Base-by-base conservation (phyloP, 2,329 filamentous ascomycete species). In the Exophiala lecanii-corni region DNA sequence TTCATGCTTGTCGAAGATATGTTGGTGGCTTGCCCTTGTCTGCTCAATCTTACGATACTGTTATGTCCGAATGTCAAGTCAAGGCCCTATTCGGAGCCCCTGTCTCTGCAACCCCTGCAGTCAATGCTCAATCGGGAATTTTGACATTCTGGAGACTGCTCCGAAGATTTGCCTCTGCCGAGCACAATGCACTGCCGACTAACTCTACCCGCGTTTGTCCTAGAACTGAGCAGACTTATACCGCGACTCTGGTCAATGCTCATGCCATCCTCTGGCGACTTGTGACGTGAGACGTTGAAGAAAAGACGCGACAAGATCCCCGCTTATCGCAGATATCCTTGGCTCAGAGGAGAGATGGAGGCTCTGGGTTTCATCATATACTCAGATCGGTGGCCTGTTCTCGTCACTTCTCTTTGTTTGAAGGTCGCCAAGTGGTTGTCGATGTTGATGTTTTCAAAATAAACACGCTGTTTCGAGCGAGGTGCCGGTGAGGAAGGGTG, bases 401-500 rank as follows among this genome's bases (percentile, higher is more conserved):
- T 7, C 23, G 9, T 19, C 16, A 17, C 16, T 6, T 18, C 30
- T 6, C 30, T 12, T 9, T 19, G 33, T 35, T 35, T 35, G 33
- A n/a, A n/a, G n/a, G n/a, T n/a, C n/a, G n/a, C n/a, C n/a, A n/a
- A n/a, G n/a, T 35, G 30, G 20, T 43, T 38, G 41, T 32, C 34
- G 16, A 32, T 38, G 33, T 37, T 31, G 31, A 36, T 31, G 36
- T 28, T 32, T 36, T 9, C 36, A 25, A 36, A 7, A 26, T 26
- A 26, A 6, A 26, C 23, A 26, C 23, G 23, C 33, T 10, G 36
- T 46, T 38, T 35, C 43, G 40, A 43, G 40, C 16, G 40, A 31
- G 41, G 39, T 40, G 40, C 18, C 17, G 36, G 40, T 32, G 39
- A 35, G 35, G 12, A 35, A n/a, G 21, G 36, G 35, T 13, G 23